Base-by-base conservation (phyloP, 1,139 yeast genomes). In the Diutina mesorugosa region DNA sequence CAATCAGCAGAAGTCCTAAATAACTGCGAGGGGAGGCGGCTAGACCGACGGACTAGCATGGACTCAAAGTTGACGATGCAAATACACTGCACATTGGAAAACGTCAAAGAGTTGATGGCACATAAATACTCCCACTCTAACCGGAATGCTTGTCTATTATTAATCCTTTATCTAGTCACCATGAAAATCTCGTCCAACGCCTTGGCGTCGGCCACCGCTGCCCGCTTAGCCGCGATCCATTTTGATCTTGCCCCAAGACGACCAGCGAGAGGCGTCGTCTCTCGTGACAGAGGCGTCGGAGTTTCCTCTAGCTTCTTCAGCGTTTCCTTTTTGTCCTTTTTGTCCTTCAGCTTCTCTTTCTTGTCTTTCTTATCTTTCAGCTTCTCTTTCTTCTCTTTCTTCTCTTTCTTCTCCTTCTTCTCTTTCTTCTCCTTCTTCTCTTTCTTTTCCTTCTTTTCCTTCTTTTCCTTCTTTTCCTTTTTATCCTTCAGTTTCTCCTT, bases 101-200 rank as follows among this genome's bases (percentile, higher is more conserved):
- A 18, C 18, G 2, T 18, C 18, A 18, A 18, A 18, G 2, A 18
- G 18, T 18, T 18, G 18, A 18, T 18, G 18, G 18, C 18, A 18
- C 18, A 18, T 18, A 18, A 18, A 18, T 18, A 18, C 18, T 18
- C 18, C 18, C 18, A 18, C 35, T 30, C 10, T 30, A 21, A 35
- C 41, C 41, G 41, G 14, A 14, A 18, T 45, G 47, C 21, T 45
- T 18, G 21, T 45, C 47, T 45, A 45, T 45, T 45, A 45, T 16
- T 16, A 45, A n/a, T 18, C 28, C 26, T 21, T 21, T 48, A 51
- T 38, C 72, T 78, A 59, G 87, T 75, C 55, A 89, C 82, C 98
- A 91, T 91, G 67, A 91, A 87, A 59, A 91, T 91, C 69, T 91
- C 98, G 64, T 89, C 90, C 60, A 91, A 78, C 29, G 96, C 90